Evolutionary conservation across 495 filamentous ascomycete genomes (phyloP).

Genomic region (Haplographium delicatum): DNA sequence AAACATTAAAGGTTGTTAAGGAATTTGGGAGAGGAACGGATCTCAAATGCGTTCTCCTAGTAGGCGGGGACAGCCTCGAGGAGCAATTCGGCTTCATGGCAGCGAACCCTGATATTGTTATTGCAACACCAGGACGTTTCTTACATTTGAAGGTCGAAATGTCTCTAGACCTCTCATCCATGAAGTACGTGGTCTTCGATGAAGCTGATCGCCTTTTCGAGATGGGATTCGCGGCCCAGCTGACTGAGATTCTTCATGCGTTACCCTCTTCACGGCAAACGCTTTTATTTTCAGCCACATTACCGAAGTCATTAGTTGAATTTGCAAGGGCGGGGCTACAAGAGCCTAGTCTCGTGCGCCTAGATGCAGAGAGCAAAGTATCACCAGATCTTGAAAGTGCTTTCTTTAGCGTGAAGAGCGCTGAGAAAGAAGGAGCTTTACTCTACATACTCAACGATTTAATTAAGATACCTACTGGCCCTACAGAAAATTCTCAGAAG

Average conservation of each 20-base stretch:
- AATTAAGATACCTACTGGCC: conserved; percentile 85
- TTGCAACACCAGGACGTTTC: conserved; percentile 94
- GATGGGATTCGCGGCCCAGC: conserved; percentile 92
- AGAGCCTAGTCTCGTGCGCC: conserved; percentile 77
- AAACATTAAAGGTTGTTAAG: conserved; percentile 94
- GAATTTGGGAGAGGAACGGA: conserved; percentile 88
- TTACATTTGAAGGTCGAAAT: conserved; percentile 95
- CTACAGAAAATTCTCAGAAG: conserved; percentile 46
- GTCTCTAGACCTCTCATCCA: conserved; percentile 77
- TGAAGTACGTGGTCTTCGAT: conserved; percentile 92
- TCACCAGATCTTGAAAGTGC: conserved; percentile 89
- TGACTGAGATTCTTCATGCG: conserved; percentile 88
- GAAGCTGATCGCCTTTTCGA: conserved; percentile 96
- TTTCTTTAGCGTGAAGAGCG: conserved; percentile 87
- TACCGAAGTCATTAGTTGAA: conserved; percentile 89
- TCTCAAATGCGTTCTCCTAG: conserved; percentile 78
- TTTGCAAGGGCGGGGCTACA: conserved; percentile 91
- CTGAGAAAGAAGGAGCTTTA: conserved; percentile 88
- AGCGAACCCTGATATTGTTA: conserved; percentile 89
- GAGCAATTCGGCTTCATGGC: conserved; percentile 95
- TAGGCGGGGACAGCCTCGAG: conserved; percentile 92
- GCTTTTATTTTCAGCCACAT: conserved; percentile 87
- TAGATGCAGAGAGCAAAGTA: conserved; percentile 93
- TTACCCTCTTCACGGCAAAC: conserved; percentile 82
- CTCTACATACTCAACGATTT: conserved; percentile 84